Evolutionary conservation across 2,329 filamentous ascomycete species (phyloP), one percentile per base, ranked within the genome.

Genomic region (Aspergillus niger): DNA sequence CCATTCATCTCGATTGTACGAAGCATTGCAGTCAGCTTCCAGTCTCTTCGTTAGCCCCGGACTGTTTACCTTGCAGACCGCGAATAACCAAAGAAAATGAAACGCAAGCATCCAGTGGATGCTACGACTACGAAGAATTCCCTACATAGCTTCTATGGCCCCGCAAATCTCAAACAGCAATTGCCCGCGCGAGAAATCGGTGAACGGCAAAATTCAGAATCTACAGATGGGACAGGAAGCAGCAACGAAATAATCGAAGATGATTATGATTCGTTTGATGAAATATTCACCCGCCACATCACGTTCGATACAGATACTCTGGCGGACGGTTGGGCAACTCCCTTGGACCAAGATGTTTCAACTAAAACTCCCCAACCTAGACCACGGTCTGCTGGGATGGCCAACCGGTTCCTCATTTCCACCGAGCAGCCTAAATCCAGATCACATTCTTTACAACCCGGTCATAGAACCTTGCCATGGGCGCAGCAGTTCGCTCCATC

Each of bases 401-500:
- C 32, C 10, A 36, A 36, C 13, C 32, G 32, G 11, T 36, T 36
- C 11, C 10, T 36, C 32, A 36, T 36, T 36, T 36, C 32, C 11
- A 13, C 32, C 32, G 32, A 36, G 32, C 32, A 36, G 11, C 32
- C 32, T 36, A 13, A 13, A 36, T 36, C 32, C 11, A 13, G 32
- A 2, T 64, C 70, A 20, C 70, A 66, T 11, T 7, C 41, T 8
- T 55, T 41, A 13, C 13, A 24, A 6, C 38, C 51, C 28, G 8
- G 47, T 10, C 43, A 65, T 38, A 89, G 92, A 65, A 77, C 82
- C 52, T 85, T 89, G 55, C 92, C 94, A 3, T 98, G 94, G 94
- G 90, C 90, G 15, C 93, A 97, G 67, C 86, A 88, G 67, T 98
- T 92, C 75, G 88, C 86, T 2, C 94, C 94, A 0, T 70, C 75